These are phyloP conservation scores for Phaeomoniella chlamydospora DNA, from an alignment of 2,329 filamentous ascomycete genomes.

Conservation along the genomic window DNA sequence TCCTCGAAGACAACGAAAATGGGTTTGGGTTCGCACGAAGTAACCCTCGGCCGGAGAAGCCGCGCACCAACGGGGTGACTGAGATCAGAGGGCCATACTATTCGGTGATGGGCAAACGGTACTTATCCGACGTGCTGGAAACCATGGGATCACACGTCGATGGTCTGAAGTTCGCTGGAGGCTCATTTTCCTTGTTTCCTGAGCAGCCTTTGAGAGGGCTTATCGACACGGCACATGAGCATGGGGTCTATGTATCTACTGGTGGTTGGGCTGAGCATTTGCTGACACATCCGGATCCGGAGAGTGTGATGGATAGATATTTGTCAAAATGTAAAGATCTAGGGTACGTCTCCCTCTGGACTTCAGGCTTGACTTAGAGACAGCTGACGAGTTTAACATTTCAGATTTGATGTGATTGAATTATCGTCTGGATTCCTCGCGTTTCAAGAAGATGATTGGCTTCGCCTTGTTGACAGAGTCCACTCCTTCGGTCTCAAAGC, in stretches of 20 bases:
- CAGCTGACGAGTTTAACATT: conserved; percentile 11
- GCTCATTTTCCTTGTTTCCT: conserved; percentile 35
- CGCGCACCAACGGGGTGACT: conserved; percentile 33
- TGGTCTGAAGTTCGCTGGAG: conserved; percentile 40
- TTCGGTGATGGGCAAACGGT: conserved; percentile 37
- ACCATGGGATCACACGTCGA: conserved; percentile 42
- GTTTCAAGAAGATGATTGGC: conserved; percentile 38
- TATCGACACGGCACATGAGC: conserved; percentile 32
- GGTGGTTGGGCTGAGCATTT: conserved; percentile 42
- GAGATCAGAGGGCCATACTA: conserved; percentile 44
- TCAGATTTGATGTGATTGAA: conserved; percentile 36
- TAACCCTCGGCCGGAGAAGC: conserved; percentile 33
- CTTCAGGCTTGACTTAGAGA: neutral
- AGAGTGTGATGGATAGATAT: conserved; percentile 34
- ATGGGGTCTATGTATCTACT: conserved; percentile 39
- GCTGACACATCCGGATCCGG: conserved; percentile 31
- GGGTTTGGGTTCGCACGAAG: conserved; percentile 37
- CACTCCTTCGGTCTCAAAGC: conserved; percentile 33
- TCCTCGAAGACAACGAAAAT: conserved; percentile 34
- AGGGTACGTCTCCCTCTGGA: conserved; percentile 12
- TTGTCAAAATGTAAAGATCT: conserved; percentile 36
- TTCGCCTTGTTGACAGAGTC: conserved; percentile 33
- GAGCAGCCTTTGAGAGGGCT: conserved; percentile 30
- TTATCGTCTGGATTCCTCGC: conserved; percentile 39
- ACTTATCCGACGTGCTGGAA: conserved; percentile 37